A percentile compares a stretch with the other conserved stretches of the same genome.
Evolutionary conservation across 805 yeast species (phyloP).

Genomic region (Yamadazyma ubonensis): DNA sequence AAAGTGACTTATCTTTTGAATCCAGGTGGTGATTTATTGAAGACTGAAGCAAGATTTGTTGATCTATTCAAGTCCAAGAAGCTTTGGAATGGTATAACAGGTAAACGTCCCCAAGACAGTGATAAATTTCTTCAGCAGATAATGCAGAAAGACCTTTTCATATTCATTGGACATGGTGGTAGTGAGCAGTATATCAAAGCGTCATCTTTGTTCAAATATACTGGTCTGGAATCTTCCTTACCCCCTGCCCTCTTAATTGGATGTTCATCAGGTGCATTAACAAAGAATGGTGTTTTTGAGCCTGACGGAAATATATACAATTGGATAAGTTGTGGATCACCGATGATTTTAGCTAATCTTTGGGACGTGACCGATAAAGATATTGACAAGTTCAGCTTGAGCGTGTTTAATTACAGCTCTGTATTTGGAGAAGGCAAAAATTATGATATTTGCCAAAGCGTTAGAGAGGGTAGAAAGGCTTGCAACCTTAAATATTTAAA

Average conservation of each 20-base stretch:
- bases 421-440: slow-evolving; percentile 27
- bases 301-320: slow-evolving; percentile 76
- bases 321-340: slow-evolving; percentile 78
- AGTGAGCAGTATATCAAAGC: slow-evolving; percentile 80
- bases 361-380: slow-evolving; percentile 99
- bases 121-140: slow-evolving; percentile 47
- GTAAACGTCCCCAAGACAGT: slow-evolving; percentile 55
- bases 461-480: slow-evolving; percentile 56
- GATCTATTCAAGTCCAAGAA: slow-evolving; percentile 14
- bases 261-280: slow-evolving; percentile 80
- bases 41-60: slow-evolving; percentile 58
- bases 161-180: slow-evolving; percentile 94
- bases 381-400: slow-evolving; percentile 72
- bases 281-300: slow-evolving; percentile 57
- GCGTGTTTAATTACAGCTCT: slow-evolving; percentile 68
- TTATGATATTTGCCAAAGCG: slow-evolving; percentile 53
- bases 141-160: slow-evolving; percentile 44
- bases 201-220: slow-evolving; percentile 40
- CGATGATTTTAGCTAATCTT: slow-evolving; percentile 77
- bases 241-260: slow-evolving; percentile 77
- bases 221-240: slow-evolving; percentile 30
- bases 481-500: slow-evolving; percentile 76
- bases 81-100: slow-evolving; percentile 45
- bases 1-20: slow-evolving; percentile 56
- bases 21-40: slow-evolving; percentile 73